Percentiles rank a stretch among this genome's conserved stretches.
Evolutionary conservation across 2,329 filamentous ascomycete genomes (phyloP).

Genomic region (Hymenoscyphus albidus): DNA sequence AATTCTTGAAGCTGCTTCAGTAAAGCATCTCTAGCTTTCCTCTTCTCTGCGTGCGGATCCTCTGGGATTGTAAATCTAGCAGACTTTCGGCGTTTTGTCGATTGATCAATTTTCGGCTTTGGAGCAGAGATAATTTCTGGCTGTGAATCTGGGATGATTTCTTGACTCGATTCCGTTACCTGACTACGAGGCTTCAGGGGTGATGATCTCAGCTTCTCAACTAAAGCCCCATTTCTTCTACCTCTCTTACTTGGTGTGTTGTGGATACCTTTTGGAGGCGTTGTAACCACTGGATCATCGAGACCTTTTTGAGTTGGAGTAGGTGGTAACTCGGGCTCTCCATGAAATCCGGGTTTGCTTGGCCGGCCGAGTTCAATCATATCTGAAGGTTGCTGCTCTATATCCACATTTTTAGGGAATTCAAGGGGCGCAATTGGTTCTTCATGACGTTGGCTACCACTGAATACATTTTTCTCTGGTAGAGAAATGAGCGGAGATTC

Average conservation of each 20-base stretch:
- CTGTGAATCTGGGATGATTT: conserved; percentile 6
- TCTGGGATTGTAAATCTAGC: conserved; percentile 28
- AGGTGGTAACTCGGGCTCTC: conserved; percentile 62
- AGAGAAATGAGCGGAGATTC: neutral
- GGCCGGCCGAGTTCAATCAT: neutral
- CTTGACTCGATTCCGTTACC: conserved; percentile 9
- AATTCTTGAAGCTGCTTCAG: conserved; percentile 53
- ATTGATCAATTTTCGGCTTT: conserved; percentile 8
- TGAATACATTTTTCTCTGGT: neutral
- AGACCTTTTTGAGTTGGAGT: conserved; percentile 48
- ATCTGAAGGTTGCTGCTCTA: neutral
- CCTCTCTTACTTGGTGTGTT: conserved; percentile 52
- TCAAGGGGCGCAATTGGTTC: neutral
- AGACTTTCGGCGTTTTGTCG: conserved; percentile 26
- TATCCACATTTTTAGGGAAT: neutral
- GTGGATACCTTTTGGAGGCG: conserved; percentile 57
- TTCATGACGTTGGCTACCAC: neutral
- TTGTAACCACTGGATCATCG: conserved; percentile 50
- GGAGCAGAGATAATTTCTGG: conserved; percentile 16
- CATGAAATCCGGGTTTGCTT: conserved; percentile 18
- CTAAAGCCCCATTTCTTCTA: conserved; percentile 38
- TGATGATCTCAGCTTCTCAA: conserved; percentile 32
- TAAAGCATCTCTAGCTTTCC: conserved; percentile 49
- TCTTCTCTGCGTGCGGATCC: conserved; percentile 43
- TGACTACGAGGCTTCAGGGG: conserved; percentile 32